A percentile compares a stretch with the other conserved stretches of the same genome.
phyloP scores from a whole-genome alignment of 805 yeast species.

The Candida nanaspora region DNA sequence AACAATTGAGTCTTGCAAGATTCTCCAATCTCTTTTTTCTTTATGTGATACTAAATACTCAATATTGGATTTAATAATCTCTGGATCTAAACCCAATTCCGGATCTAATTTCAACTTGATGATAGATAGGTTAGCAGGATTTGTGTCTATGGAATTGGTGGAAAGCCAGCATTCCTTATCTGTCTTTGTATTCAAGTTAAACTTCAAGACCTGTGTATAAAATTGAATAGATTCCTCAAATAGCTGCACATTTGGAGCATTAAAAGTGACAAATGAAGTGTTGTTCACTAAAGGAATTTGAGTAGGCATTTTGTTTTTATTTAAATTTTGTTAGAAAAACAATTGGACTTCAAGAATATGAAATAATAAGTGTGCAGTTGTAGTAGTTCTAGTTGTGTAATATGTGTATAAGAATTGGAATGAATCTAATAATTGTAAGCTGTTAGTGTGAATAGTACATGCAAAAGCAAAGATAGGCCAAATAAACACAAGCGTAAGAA shows the following conservation, averaged over 20 bases:
- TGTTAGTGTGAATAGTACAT: too few relatives aligned
- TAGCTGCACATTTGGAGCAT: slow-evolving; percentile 41
- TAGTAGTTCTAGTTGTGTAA: too few relatives aligned
- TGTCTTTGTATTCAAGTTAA: slow-evolving; percentile 23
- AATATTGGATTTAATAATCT: slow-evolving; percentile 18
- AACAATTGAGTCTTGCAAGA: slow-evolving; percentile 35
- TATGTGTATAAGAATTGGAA: too few relatives aligned
- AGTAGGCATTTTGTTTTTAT: slow-evolving; percentile 6
- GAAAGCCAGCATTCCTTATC: slow-evolving; percentile 26
- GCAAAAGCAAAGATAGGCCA: too few relatives aligned
- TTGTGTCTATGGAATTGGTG: slow-evolving; percentile 5
- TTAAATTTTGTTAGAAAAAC: not conserved
- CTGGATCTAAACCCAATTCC: slow-evolving; percentile 18
- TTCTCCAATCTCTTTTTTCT: slow-evolving; percentile 41
- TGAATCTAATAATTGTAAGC: too few relatives aligned
- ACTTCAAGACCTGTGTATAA: slow-evolving; percentile 42
- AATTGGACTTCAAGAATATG: not conserved
- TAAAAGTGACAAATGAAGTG: slow-evolving; percentile 41
- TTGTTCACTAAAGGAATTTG: slow-evolving; percentile 45
- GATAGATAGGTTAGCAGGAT: slow-evolving; percentile 18
- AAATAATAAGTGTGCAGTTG: not conserved
- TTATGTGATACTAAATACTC: slow-evolving; percentile 21
- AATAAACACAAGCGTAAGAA: too few relatives aligned
- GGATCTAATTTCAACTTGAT: slow-evolving; percentile 19
- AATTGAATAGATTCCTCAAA: slow-evolving; percentile 44